phyloP scores from a whole-genome alignment of 2,329 filamentous ascomycete species.

The Pyrenophora graminea region DNA sequence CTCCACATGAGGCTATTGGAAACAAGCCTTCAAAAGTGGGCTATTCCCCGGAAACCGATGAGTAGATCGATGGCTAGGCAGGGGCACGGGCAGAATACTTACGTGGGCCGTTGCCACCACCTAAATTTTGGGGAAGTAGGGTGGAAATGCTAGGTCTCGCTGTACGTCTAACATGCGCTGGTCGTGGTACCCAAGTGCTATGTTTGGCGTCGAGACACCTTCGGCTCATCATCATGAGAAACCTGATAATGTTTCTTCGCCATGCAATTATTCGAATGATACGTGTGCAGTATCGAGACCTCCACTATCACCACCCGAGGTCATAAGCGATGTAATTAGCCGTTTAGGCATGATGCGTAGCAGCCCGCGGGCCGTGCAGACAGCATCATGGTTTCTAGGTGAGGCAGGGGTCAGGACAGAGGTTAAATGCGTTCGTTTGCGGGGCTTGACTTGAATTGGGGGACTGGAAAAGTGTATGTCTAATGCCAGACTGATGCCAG shows the following conservation, averaged over 20 bases:
- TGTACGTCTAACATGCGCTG: background rate
- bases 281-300: background rate
- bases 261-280: too few species aligned
- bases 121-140: background rate
- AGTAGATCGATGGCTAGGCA: slow-evolving; percentile 34
- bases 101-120: background rate
- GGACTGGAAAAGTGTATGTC: background rate
- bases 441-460: background rate
- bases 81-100: slow-evolving; percentile 29
- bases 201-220: too few species aligned
- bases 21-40: slow-evolving; percentile 32
- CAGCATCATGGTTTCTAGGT: slow-evolving; percentile 13
- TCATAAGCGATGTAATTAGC: slow-evolving; percentile 27
- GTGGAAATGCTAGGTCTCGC: background rate
- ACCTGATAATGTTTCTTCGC: too few species aligned
- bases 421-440: background rate
- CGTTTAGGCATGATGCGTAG: slow-evolving; percentile 35
- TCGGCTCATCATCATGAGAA: too few species aligned
- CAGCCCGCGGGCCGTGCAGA: slow-evolving; percentile 5
- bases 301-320: slow-evolving; percentile 2
- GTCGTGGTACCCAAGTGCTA: too few species aligned
- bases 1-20: slow-evolving; percentile 27
- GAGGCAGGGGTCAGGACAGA: background rate
- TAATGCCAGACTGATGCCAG: background rate
- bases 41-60: slow-evolving; percentile 27